Conservation (phyloP, 129 eudicot genomes). For the Pulicaria dysenterica region DNA sequence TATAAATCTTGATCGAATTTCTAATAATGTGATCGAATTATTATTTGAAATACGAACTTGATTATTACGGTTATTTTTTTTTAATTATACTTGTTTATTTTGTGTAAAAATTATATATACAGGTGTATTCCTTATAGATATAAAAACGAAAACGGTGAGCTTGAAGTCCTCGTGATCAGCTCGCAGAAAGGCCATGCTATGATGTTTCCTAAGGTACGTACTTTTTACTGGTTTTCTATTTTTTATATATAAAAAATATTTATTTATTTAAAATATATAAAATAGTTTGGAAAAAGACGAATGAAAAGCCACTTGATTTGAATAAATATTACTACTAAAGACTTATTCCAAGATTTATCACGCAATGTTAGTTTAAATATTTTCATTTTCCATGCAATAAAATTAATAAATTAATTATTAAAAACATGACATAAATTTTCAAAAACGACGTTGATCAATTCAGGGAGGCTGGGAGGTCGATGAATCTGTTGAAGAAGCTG, state of each 20-base stretch:
- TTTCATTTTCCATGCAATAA: not conserved
- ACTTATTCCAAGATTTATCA: constrained; percentile 17
- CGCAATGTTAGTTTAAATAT: not conserved
- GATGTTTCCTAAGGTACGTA: constrained; percentile 88
- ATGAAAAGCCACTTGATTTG: constrained; percentile 42
- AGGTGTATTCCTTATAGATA: constrained; percentile 83
- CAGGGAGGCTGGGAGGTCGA: constrained; percentile 95
- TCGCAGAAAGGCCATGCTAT: constrained; percentile 75
- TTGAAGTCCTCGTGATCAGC: constrained; percentile 80
- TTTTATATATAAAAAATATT: not conserved
- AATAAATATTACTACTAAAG: constrained; percentile 19
- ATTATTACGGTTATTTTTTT: not conserved
- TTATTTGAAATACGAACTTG: not conserved
- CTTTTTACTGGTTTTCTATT: not conserved
- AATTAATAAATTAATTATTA: not conserved
- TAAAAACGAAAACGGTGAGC: constrained; percentile 42
- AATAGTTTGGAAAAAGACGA: not conserved
- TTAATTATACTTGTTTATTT: not conserved
- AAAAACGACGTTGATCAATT: constrained; percentile 6
- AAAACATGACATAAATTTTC: not conserved
- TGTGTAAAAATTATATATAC: constrained; percentile 21
- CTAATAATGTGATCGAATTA: not conserved
- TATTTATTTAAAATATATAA: not conserved
- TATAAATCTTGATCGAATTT: not conserved
- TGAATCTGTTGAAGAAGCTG: constrained; percentile 84